Base-by-base conservation (phyloP, 495 filamentous ascomycete genomes). In the Lentithecium fluviatile region DNA sequence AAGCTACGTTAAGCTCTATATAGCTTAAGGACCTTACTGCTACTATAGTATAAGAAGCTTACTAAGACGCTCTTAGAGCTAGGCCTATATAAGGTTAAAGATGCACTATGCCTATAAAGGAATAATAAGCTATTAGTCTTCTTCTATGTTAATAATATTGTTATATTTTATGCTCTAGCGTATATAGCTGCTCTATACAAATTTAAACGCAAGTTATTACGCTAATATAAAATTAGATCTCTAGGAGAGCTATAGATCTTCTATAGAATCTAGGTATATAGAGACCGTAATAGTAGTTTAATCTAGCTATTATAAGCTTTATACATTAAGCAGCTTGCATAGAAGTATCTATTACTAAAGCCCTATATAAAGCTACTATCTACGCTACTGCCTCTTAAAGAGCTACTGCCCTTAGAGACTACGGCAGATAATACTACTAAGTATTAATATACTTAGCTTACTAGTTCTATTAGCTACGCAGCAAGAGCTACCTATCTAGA, bases 11-110 rank as follows among this genome's bases (percentile, higher is more conserved):
- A 45, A 7, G 60, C 53, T 2, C 55, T 64, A 1, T 64, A 64
- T 45, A 46, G 61, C 8, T 46, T 64, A 7, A 64, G 58, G 45
- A 32, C 11, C 2, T 6, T 48, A 7, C 61, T 47, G 23, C 19
- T 53, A 11, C 61, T 64, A 0, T 64, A 42, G 61, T 64, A 64
- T 32, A 37, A 58, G 2, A 17, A 58, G 11, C 61, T 64, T 23
- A 46, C 13, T 5, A 47, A 45, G 20, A 53, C 37, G 1, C 61
- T 64, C 2, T 17, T 7, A 25, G 34, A 53, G 42, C 29, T 64
- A 26, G 48, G 48, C 4, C 55, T 64, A 8, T n/a, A 15, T 43
- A n/a, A 5, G 3, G 13, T 43, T n/a, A 43, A n/a, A 15, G 21
- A 20, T 6, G 21, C 46, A 6, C 26, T n/a, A 3, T 50, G 21